phyloP scores from a whole-genome alignment of 768 basidiomycete genomes.

The Cyclocybe aegerita region DNA sequence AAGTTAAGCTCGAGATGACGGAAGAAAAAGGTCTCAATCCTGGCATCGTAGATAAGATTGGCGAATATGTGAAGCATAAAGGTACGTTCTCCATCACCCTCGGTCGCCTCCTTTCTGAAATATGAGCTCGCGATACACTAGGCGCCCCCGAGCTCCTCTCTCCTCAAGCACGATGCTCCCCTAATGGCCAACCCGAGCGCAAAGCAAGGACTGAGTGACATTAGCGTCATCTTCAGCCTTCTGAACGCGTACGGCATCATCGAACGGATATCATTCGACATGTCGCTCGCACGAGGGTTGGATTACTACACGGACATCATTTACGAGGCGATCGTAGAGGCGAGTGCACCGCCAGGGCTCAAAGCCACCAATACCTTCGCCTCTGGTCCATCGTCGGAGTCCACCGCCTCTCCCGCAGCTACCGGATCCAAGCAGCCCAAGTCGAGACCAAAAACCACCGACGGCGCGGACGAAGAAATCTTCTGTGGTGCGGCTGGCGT shows the following conservation, averaged over 20 bases:
- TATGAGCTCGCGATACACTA: constrained; percentile 25
- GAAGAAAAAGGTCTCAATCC: constrained; percentile 89
- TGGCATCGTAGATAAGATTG: constrained; percentile 87
- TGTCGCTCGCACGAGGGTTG: constrained; percentile 92
- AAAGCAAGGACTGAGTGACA: constrained; percentile 82
- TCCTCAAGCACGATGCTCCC: constrained; percentile 58
- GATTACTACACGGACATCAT: constrained; percentile 99
- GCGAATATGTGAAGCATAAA: constrained; percentile 95
- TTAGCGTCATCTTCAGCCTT: constrained; percentile 80
- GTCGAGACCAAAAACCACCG: constrained; percentile 44
- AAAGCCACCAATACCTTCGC: constrained; percentile 48
- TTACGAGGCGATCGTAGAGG: constrained; percentile 93
- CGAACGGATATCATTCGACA: constrained; percentile 90
- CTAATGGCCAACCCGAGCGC: constrained; percentile 74
- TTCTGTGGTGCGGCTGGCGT: too few species aligned
- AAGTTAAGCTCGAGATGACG: constrained; percentile 96
- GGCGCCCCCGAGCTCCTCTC: constrained; percentile 77
- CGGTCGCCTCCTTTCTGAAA: background rate
- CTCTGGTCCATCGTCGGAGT: constrained; percentile 1
- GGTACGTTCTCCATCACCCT: constrained; percentile 40
- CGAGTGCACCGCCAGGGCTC: constrained; percentile 89
- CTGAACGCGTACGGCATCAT: constrained; percentile 78
- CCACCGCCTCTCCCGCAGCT: constrained; percentile 22
- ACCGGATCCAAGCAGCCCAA: constrained; percentile 28
- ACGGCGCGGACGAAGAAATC: constrained; percentile 52